Conservation (phyloP, 2,329 filamentous ascomycete genomes). For the Claviceps paspali region DNA sequence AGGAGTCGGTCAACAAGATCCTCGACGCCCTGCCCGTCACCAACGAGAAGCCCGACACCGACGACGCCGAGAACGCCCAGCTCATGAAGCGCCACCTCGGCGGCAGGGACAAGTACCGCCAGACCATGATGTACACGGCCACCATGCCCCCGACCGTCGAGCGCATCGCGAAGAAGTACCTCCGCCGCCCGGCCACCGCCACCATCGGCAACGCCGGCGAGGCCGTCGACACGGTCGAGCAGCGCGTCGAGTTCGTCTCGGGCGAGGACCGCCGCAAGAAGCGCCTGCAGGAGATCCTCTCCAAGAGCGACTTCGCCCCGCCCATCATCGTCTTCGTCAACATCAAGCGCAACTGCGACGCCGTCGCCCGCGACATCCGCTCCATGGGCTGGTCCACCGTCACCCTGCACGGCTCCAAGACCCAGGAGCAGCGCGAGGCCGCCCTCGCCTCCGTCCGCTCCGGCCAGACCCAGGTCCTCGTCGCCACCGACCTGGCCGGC, state of each 20-base stretch:
- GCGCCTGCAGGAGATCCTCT: constrained; percentile 78
- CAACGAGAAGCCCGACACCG: constrained; percentile 90
- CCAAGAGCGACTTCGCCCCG: constrained; percentile 61
- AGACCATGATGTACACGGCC: constrained; percentile 99
- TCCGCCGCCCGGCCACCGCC: constrained; percentile 81
- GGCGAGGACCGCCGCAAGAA: constrained; percentile 96
- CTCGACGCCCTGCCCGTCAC: constrained; percentile 80
- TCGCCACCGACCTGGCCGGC: constrained; percentile 89
- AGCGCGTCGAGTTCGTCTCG: constrained; percentile 79
- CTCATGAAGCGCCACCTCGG: constrained; percentile 74
- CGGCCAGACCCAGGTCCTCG: constrained; percentile 71
- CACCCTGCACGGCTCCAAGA: constrained; percentile 89
- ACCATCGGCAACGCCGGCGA: constrained; percentile 91
- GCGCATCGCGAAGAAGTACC: constrained; percentile 91
- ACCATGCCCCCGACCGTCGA: constrained; percentile 92
- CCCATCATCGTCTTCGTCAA: constrained; percentile 99
- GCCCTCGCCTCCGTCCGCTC: constrained; percentile 73
- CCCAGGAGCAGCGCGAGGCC: constrained; percentile 92
- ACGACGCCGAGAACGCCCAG: constrained; percentile 72
- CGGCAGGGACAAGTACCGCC: constrained; percentile 66
- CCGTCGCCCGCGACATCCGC: constrained; percentile 86
- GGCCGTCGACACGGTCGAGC: constrained; percentile 94
- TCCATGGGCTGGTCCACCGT: constrained; percentile 81
- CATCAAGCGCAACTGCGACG: constrained; percentile 97
- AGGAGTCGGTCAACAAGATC: constrained; percentile 95